Evolutionary conservation across 805 yeast genomes (phyloP).

Genomic region (Komagataella populi): DNA sequence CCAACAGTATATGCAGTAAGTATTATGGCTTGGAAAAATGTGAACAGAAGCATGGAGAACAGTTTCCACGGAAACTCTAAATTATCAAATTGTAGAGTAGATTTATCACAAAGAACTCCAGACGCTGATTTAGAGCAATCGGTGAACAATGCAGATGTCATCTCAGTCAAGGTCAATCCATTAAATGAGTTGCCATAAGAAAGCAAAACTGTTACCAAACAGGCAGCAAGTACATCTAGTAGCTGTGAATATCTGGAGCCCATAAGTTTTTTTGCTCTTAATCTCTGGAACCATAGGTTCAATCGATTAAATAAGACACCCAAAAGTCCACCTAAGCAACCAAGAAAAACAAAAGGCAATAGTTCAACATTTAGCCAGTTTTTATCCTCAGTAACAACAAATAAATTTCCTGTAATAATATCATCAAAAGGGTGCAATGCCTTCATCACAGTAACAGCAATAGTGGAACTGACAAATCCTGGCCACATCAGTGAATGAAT

Average conservation of each 20-base stretch:
- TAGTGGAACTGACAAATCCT: slow-evolving; percentile 67
- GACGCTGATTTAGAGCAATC: slow-evolving; percentile 32
- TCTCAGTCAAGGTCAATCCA: slow-evolving; percentile 38
- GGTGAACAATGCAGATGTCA: slow-evolving; percentile 50
- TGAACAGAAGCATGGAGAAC: slow-evolving; percentile 9
- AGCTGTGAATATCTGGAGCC: slow-evolving; percentile 16
- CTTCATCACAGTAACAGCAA: slow-evolving; percentile 51
- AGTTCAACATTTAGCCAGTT: slow-evolving; percentile 64
- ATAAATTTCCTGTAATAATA: slow-evolving; percentile 26
- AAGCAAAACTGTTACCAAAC: slow-evolving; percentile 36
- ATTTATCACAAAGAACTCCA: background rate
- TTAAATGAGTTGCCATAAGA: slow-evolving; percentile 44
- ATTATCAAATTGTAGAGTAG: background rate
- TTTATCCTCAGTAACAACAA: slow-evolving; percentile 54
- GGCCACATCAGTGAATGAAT: slow-evolving; percentile 68
- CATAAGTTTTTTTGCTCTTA: slow-evolving; percentile 14
- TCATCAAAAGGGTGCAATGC: slow-evolving; percentile 34
- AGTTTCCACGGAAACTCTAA: background rate
- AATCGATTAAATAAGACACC: slow-evolving; percentile 41
- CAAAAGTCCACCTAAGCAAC: slow-evolving; percentile 54
- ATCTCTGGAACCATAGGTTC: slow-evolving; percentile 28
- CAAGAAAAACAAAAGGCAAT: slow-evolving; percentile 59
- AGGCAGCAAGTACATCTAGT: slow-evolving; percentile 34
- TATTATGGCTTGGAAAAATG: slow-evolving; percentile 36
- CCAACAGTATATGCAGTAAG: slow-evolving; percentile 64